Evolutionary conservation across 805 yeast species (phyloP), one percentile per base, ranked within the genome.

Genomic region (Metschnikowia cerradonensis): DNA sequence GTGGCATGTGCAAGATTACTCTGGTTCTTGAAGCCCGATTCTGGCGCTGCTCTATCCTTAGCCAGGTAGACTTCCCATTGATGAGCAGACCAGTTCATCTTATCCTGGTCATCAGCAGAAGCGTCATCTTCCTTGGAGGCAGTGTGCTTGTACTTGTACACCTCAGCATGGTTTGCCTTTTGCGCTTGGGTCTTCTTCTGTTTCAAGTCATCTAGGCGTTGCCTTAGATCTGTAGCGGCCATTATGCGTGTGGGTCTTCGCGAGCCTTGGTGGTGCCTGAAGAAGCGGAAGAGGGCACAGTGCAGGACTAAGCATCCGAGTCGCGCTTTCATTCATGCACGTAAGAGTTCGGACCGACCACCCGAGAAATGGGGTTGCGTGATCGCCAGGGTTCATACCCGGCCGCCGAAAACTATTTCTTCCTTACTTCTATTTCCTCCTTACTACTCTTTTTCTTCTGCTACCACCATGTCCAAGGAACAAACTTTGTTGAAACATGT

Each of bases 1-100:
- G 89, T 73, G 47, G 72, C 72, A 32, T 80, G 81, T 0, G 92
- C 92, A 17, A 86, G 62, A 42, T 79, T 77, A 35, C 75, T 64
- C 55, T 72, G 77, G 58, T 83, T 82, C 39, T 71, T 72, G 50
- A 76, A 77, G 14, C 78, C 81, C 1, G 74, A 62, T 19, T 64
- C 64, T 10, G 57, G 57, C 5, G 55, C 47, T 65, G 58, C 55
- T 38, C 22, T 22, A 32, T 47, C 40, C 59, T 66, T 49, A 14
- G n/a, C 39, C 55, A n/a, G 31, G n/a, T 66, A 60, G 48, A 72
- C 75, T 55, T 83, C 86, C 50, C 81, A 75, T 48, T 87, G 88
- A 48, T 81, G 86, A 4, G 84, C 76, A 0, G 87, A 77, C 71
- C 45, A 61, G 32, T 57, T 55, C 42, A 57, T 37, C 13, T 40